Base-by-base conservation (phyloP, 306 rosid genomes). In the Psophocarpus tetragonolobus region DNA sequence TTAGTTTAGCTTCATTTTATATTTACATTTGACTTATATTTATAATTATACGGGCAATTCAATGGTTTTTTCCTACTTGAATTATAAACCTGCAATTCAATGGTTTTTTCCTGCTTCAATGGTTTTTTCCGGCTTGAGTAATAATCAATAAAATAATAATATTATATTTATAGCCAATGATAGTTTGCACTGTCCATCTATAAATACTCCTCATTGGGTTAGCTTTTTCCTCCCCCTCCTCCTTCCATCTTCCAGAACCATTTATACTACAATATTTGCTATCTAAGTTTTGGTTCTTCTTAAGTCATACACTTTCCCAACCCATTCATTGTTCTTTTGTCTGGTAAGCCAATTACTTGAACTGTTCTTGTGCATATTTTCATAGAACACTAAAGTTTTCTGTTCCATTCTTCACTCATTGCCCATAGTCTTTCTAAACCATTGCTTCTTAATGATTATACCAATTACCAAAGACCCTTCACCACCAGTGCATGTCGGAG, bases 151-250 rank as follows among this genome's bases (percentile, higher is more conserved):
- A 32, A 17, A n/a, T 20, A 65, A 65, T n/a, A 73, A 68, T 80
- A 70, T 65, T 47, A 9, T 60, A 74, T 72, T 51, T 57, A 12
- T 58, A 71, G 72, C 61, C 64, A 1, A 75, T 53, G 69, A 76
- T 35, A 23, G 77, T 45, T 6, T 8, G 33, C 54, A 13, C 9
- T 12, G 44, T 71, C 91, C 27, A 56, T 71, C 94, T 91, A 91
- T 94, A 82, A 82, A 94, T 81, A 82, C 84, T 80, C 70, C 0
- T 77, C 68, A 41, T 67, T 77, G 71, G 70, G 6, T 41, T 83
- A 18, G 36, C 42, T 78, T 86, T 87, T 77, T 88, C 91, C 98
- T 75, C 90, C 88, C 91, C 26, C 90, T 76, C 72, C 75, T 11
- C 63, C 84, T 50, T 71, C 5, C 72, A 36, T 81, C 80, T 70